Percentiles rank a stretch among this genome's conserved stretches.
phyloP scores from a whole-genome alignment of 1,284 basidiomycete genomes.

The Puccinia novopanici region DNA sequence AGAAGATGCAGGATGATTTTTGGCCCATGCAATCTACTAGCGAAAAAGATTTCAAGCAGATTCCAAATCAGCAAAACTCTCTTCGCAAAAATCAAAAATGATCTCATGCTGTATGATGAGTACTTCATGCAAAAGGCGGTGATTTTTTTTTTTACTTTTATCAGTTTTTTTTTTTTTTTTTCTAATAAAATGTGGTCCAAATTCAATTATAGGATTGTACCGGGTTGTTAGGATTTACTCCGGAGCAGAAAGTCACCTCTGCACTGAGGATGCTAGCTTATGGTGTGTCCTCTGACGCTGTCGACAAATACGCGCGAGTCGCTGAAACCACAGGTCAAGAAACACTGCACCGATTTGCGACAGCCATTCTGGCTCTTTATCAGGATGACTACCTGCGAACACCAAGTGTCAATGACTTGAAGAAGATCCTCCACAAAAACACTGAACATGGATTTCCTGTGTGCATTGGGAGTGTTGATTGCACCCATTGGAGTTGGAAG shows the following conservation, averaged over 20 bases:
- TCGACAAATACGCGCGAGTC: background rate
- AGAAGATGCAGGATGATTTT: too few relatives aligned
- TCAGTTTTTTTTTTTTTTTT: too few relatives aligned
- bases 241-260: background rate
- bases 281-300: background rate
- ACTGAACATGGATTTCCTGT: conserved; percentile 19
- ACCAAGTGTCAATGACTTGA: conserved; percentile 9
- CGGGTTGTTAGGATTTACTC: background rate
- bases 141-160: too few relatives aligned
- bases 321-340: background rate
- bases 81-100: too few relatives aligned
- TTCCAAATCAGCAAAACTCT: too few relatives aligned
- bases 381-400: background rate
- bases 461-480: conserved; percentile 18
- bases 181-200: too few relatives aligned
- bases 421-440: background rate
- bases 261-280: background rate
- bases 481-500: conserved; percentile 37
- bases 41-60: too few relatives aligned
- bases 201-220: background rate
- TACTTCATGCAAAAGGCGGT: too few relatives aligned
- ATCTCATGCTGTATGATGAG: too few relatives aligned
- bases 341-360: background rate
- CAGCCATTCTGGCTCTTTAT: background rate
- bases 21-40: too few relatives aligned